These are phyloP conservation scores for Cercospora sp. DNA, from an alignment of 2,329 filamentous ascomycete species.

Conservation along the genomic window DNA sequence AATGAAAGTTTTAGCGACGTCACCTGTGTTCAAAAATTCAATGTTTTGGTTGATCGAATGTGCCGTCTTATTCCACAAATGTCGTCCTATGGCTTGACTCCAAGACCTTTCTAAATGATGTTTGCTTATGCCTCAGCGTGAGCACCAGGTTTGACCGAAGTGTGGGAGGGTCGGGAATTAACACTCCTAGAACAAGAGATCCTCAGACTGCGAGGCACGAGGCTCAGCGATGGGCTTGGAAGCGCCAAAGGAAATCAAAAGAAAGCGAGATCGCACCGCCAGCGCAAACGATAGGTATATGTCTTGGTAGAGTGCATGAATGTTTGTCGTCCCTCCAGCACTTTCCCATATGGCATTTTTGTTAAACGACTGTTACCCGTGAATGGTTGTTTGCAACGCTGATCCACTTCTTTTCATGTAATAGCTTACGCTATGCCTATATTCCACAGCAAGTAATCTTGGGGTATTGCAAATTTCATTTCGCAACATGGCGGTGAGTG, in stretches of 20 bases:
- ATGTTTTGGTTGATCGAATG: background rate
- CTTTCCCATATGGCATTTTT: background rate
- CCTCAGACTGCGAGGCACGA: background rate
- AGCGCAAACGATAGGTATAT: background rate
- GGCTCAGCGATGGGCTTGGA: background rate
- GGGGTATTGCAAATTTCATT: background rate
- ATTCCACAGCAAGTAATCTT: background rate
- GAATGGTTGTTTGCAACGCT: background rate
- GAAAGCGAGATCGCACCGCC: background rate
- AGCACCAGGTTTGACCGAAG: background rate
- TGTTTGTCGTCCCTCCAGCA: background rate
- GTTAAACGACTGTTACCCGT: background rate
- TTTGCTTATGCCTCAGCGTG: background rate
- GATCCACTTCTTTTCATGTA: background rate
- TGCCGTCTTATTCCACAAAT: background rate
- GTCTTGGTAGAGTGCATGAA: background rate
- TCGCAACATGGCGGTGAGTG: background rate
- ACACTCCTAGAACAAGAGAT: too few relatives aligned
- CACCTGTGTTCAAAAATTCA: background rate
- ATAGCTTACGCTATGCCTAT: background rate
- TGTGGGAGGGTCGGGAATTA: too few relatives aligned
- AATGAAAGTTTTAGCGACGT: slow-evolving; percentile 11
- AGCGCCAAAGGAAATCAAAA: background rate
- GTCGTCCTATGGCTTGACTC: background rate
- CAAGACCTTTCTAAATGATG: background rate